Conservation (phyloP, 257 asterid genomes). For the Penstemon eatonii region DNA sequence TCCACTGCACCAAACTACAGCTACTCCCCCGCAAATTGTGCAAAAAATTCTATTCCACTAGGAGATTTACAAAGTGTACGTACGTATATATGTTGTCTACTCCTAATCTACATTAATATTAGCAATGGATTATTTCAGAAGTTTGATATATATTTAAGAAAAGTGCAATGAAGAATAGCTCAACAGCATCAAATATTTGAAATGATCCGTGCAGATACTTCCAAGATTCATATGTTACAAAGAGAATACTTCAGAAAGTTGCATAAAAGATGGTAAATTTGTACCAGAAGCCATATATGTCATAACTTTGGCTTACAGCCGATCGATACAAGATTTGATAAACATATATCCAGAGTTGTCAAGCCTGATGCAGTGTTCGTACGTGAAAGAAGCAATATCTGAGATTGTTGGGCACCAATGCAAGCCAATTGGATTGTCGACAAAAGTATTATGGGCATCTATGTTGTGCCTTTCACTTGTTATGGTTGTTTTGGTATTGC, state of each 20-base stretch:
- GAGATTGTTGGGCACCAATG: slow-evolving; percentile 44
- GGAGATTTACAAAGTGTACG: slow-evolving; percentile 44
- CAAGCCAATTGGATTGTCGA: slow-evolving; percentile 39
- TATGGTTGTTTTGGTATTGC: slow-evolving; percentile 41
- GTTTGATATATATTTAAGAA: not conserved
- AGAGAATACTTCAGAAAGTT: slow-evolving; percentile 31
- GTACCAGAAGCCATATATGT: slow-evolving; percentile 39
- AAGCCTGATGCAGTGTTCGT: slow-evolving; percentile 42
- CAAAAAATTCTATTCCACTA: slow-evolving; percentile 38
- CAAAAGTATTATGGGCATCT: slow-evolving; percentile 42
- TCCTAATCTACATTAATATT: not conserved
- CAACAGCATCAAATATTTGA: not conserved
- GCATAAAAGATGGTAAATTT: slow-evolving; percentile 41
- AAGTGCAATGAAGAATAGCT: no score
- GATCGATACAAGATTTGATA: slow-evolving; percentile 43
- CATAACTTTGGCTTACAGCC: slow-evolving; percentile 42
- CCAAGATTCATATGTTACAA: slow-evolving; percentile 44
- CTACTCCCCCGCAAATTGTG: slow-evolving; percentile 41
- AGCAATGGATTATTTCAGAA: not conserved
- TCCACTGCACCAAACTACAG: slow-evolving; percentile 48
- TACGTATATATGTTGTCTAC: slow-evolving; percentile 21
- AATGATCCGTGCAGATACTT: slow-evolving; percentile 34
- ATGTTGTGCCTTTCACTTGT: slow-evolving; percentile 43
- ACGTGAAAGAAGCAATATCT: slow-evolving; percentile 41
- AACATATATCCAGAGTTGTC: slow-evolving; percentile 46